Conservation (phyloP, 768 basidiomycete species). For the Auriscalpium orientale region DNA sequence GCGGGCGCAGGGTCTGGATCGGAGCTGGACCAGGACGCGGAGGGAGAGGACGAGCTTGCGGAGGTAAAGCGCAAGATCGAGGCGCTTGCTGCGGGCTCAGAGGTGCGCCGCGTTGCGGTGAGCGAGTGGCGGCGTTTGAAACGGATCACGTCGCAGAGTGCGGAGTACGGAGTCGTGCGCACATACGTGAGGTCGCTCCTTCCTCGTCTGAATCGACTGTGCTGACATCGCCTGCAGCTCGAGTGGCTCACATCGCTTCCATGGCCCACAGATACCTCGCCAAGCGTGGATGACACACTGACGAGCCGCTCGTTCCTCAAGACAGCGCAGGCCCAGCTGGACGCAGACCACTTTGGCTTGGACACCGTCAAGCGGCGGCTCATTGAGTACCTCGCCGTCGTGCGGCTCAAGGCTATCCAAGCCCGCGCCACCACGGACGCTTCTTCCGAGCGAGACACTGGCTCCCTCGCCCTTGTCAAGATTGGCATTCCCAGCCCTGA, state of each 20-base stretch:
- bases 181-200: conserved; percentile 50
- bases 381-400: conserved; percentile 88
- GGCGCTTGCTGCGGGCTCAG: conserved; percentile 61
- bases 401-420: conserved; percentile 38
- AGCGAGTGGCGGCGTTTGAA: conserved; percentile 80
- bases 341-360: conserved; percentile 86
- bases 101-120: conserved; percentile 76
- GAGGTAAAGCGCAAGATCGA: conserved; percentile 70
- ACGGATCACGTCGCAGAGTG: conserved; percentile 83
- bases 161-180: conserved; percentile 85
- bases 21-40: conserved; percentile 54
- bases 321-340: conserved; percentile 71
- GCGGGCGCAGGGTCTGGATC: background rate
- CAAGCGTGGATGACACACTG: conserved; percentile 29
- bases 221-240: conserved; percentile 40
- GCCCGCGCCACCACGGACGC: conserved; percentile 12
- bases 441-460: conserved; percentile 11
- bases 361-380: conserved; percentile 89
- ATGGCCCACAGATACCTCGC: conserved; percentile 54
- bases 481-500: conserved; percentile 10
- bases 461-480: conserved; percentile 8
- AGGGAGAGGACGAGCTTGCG: conserved; percentile 74
- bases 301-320: conserved; percentile 53
- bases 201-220: too few relatives aligned
- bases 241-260: conserved; percentile 87